Conservation (phyloP, 1,284 basidiomycete genomes). For the Fomitopsis palustris region DNA sequence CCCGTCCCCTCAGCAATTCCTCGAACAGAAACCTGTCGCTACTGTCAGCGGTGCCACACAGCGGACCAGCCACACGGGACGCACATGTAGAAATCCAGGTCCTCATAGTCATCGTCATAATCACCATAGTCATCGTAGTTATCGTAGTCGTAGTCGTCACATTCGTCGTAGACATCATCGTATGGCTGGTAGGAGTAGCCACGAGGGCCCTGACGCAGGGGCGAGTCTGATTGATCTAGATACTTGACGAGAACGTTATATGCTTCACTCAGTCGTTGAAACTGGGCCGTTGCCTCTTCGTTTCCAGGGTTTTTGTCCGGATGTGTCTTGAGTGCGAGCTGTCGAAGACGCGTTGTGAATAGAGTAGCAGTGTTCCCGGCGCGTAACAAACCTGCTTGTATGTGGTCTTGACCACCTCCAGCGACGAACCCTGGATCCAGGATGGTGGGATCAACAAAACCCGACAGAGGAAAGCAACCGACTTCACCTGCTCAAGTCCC, state of each 20-base stretch:
- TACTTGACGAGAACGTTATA: conserved; percentile 59
- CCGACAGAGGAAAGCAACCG: background rate
- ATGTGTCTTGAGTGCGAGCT: conserved; percentile 66
- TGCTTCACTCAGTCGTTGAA: conserved; percentile 65
- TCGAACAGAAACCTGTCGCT: conserved; percentile 44
- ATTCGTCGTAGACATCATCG: conserved; percentile 31
- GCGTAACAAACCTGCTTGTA: conserved; percentile 56
- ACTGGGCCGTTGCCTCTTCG: conserved; percentile 59
- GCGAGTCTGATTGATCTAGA: conserved; percentile 37
- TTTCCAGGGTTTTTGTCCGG: conserved; percentile 72
- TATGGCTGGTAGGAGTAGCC: conserved; percentile 17
- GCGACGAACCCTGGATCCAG: conserved; percentile 45
- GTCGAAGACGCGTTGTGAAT: background rate
- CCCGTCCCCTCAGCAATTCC: conserved; percentile 39
- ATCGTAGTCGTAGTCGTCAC: conserved; percentile 16
- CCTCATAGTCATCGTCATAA: conserved; percentile 28
- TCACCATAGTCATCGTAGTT: conserved; percentile 33
- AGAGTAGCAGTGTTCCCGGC: background rate
- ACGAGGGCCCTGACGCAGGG: conserved; percentile 17
- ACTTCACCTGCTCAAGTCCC: conserved; percentile 53
- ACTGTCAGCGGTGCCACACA: background rate
- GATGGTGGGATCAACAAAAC: background rate
- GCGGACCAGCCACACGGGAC: conserved; percentile 11
- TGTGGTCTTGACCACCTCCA: conserved; percentile 59
- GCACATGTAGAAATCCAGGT: conserved; percentile 42